These are phyloP conservation scores for Telfairia occidentalis DNA, from an alignment of 331 rosid species.

Conservation along the genomic window DNA sequence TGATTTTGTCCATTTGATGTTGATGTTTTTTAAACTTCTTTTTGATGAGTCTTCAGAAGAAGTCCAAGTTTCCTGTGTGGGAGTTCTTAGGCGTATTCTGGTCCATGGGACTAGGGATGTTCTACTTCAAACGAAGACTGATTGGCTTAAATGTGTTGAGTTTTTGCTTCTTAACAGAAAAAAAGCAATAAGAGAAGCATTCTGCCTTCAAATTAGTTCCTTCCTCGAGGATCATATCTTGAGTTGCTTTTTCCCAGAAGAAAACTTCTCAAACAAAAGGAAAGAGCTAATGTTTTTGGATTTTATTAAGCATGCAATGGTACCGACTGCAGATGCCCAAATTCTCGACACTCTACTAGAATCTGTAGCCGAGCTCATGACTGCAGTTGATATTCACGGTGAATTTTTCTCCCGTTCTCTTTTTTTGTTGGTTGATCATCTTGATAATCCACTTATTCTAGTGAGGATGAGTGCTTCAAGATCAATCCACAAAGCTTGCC, in stretches of 20 bases:
- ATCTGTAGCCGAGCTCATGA: conserved; percentile 65
- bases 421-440: conserved; percentile 72
- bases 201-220: conserved; percentile 68
- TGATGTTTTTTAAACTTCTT: conserved; percentile 60
- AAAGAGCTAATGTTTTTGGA: conserved; percentile 53
- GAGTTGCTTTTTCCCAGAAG: conserved; percentile 37
- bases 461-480: conserved; percentile 72
- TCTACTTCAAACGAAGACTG: conserved; percentile 38
- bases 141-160: conserved; percentile 54
- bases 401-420: conserved; percentile 50
- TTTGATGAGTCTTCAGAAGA: conserved; percentile 70
- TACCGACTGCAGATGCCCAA: conserved; percentile 39
- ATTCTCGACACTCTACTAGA: conserved; percentile 66
- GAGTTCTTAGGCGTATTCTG: conserved; percentile 50
- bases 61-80: conserved; percentile 75
- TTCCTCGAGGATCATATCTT: conserved; percentile 48
- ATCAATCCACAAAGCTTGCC: conserved; percentile 61
- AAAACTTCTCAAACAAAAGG: conserved; percentile 27
- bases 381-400: conserved; percentile 49
- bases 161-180: conserved; percentile 45
- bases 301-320: conserved; percentile 41
- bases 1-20: conserved; percentile 39
- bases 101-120: conserved; percentile 37
- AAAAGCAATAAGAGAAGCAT: conserved; percentile 69
- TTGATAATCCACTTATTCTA: conserved; percentile 56